phyloP scores from a whole-genome alignment of 495 filamentous ascomycete species.

The Tuber umbilicatum region DNA sequence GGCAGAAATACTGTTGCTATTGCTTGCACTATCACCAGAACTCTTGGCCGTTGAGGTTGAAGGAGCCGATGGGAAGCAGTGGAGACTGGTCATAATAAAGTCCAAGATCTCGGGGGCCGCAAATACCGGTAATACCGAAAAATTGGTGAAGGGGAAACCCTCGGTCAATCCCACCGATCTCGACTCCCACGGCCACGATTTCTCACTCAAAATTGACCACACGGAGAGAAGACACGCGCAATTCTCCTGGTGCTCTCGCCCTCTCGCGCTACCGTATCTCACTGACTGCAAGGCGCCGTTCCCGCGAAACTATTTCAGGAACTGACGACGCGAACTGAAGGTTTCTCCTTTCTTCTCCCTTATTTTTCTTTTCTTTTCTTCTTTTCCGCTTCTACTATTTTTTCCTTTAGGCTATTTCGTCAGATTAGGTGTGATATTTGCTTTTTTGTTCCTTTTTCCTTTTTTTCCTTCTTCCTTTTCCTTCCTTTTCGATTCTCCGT shows the following conservation, averaged over 20 bases:
- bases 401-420: neutral
- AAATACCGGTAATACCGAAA: neutral
- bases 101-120: neutral
- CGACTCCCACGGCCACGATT: neutral
- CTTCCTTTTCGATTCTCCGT: neutral
- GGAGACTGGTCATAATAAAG: slow-evolving; percentile 5
- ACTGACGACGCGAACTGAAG: neutral
- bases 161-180: neutral
- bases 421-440: neutral
- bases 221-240: neutral
- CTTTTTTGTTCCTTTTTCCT: neutral
- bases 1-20: neutral
- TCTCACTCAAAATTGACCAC: neutral
- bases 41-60: neutral
- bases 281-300: neutral
- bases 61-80: neutral
- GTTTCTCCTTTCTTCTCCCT: slow-evolving; percentile 4
- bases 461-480: neutral
- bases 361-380: neutral
- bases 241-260: neutral
- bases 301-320: slow-evolving; percentile 1
- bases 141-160: neutral
- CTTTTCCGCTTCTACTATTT: neutral
- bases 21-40: neutral
- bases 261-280: no score